These are phyloP conservation scores for Blastobotrys peoriensis DNA, from an alignment of 805 yeast species.

Conservation along the genomic window DNA sequence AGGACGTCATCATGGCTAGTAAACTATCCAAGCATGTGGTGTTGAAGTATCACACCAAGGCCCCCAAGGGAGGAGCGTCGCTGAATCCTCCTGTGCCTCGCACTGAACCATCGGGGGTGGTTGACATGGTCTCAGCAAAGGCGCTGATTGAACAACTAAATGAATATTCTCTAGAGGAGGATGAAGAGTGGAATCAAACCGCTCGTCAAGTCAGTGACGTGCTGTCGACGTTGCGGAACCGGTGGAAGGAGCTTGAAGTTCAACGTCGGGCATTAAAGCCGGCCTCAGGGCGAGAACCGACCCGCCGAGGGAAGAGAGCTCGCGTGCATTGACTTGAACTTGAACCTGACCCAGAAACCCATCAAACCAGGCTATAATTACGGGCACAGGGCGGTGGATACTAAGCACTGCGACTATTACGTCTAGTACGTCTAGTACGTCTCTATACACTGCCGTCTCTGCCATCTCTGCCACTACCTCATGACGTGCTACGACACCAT, in stretches of 20 bases:
- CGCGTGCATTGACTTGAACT: neutral
- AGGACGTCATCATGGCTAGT: too few relatives aligned
- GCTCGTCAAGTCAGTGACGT: constrained; percentile 14
- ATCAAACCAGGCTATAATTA: too few relatives aligned
- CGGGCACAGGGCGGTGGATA: too few relatives aligned
- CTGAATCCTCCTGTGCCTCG: constrained; percentile 1
- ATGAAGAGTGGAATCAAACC: constrained; percentile 16
- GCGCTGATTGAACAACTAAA: constrained; percentile 10
- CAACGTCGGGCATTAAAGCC: constrained; percentile 7
- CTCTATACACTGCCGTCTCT: too few relatives aligned
- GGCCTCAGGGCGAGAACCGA: neutral
- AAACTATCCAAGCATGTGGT: constrained; percentile 14
- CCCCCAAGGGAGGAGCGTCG: constrained; percentile 2
- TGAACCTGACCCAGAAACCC: too few relatives aligned
- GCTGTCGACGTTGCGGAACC: constrained; percentile 9
- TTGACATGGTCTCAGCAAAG: constrained; percentile 9
- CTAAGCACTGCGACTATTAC: too few relatives aligned
- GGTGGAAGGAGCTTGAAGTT: constrained; percentile 17
- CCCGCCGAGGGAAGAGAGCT: neutral
- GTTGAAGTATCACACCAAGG: constrained; percentile 8
- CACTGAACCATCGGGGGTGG: neutral
- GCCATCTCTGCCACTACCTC: too few relatives aligned
- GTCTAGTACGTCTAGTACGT: too few relatives aligned
- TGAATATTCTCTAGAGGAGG: constrained; percentile 11
- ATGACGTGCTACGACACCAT: too few relatives aligned